Evolutionary conservation across 2,329 filamentous ascomycete genomes (phyloP).

Genomic region (Colletotrichum theobromicola): DNA sequence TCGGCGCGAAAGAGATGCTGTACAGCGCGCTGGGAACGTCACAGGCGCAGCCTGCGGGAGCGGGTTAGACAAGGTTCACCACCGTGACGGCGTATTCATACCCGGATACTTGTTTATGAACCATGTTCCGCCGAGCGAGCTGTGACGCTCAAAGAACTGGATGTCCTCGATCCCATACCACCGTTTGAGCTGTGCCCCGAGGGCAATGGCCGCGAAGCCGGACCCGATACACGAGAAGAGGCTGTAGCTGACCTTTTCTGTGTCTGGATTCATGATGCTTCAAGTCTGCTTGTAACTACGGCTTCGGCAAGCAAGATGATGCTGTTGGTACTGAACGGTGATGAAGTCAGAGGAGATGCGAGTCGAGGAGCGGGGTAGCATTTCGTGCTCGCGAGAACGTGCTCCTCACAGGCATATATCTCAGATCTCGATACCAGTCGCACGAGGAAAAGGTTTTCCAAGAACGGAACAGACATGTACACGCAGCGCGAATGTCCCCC

Average conservation of each 20-base stretch:
- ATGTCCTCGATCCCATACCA: conserved; percentile 64
- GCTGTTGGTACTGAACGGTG: neutral
- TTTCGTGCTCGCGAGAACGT: neutral
- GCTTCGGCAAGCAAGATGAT: neutral
- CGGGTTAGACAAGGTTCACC: neutral
- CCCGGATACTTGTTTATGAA: conserved; percentile 62
- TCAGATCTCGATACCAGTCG: neutral
- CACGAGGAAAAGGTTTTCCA: neutral
- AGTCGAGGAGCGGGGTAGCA: neutral
- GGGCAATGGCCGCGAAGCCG: conserved; percentile 66
- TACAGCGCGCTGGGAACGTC: conserved; percentile 67
- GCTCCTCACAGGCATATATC: neutral
- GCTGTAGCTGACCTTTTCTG: conserved; percentile 28
- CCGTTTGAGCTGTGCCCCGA: conserved; percentile 62
- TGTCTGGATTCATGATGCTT: neutral
- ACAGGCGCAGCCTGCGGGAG: conserved; percentile 46
- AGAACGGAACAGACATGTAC: neutral
- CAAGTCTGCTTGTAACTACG: neutral
- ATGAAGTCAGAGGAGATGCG: neutral
- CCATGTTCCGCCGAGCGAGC: conserved; percentile 68
- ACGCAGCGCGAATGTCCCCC: neutral
- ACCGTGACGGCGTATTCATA: conserved; percentile 16
- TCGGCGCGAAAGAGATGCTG: conserved; percentile 65
- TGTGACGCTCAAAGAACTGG: conserved; percentile 63
- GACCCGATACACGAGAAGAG: conserved; percentile 58